phyloP scores from a whole-genome alignment of 306 rosid genomes.

The Fragaria ananassa region DNA sequence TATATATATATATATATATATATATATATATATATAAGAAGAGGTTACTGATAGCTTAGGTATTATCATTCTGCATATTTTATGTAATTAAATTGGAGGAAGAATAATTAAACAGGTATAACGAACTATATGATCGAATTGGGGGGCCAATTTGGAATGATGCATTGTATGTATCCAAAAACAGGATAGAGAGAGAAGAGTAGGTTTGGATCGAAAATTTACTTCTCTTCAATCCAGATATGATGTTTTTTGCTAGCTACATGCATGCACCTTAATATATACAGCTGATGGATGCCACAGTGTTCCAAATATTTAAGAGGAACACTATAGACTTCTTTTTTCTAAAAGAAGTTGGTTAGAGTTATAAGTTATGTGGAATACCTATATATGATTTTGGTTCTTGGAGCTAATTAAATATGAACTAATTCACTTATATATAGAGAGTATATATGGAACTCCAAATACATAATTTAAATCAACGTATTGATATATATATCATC shows the following conservation, averaged over 20 bases:
- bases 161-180: constrained; percentile 4
- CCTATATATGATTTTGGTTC: not conserved
- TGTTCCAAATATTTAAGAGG: not conserved
- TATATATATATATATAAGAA: not conserved
- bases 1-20: not conserved
- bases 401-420: not conserved
- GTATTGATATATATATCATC: too few species aligned
- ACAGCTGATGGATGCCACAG: not conserved
- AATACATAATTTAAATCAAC: too few species aligned
- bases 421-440: not conserved
- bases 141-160: not conserved
- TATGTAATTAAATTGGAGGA: not conserved
- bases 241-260: not conserved
- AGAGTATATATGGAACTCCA: not conserved
- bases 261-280: constrained; percentile 21
- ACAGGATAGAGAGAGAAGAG: not conserved
- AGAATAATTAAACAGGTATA: not conserved
- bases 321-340: not conserved
- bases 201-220: constrained; percentile 7
- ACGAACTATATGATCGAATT: not conserved
- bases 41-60: not conserved
- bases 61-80: constrained; percentile 8
- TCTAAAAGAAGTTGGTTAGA: not conserved
- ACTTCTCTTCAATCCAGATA: not conserved
- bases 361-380: not conserved